Evolutionary conservation across 2,329 filamentous ascomycete genomes (phyloP).

Genomic region (Madurella fahalii): DNA sequence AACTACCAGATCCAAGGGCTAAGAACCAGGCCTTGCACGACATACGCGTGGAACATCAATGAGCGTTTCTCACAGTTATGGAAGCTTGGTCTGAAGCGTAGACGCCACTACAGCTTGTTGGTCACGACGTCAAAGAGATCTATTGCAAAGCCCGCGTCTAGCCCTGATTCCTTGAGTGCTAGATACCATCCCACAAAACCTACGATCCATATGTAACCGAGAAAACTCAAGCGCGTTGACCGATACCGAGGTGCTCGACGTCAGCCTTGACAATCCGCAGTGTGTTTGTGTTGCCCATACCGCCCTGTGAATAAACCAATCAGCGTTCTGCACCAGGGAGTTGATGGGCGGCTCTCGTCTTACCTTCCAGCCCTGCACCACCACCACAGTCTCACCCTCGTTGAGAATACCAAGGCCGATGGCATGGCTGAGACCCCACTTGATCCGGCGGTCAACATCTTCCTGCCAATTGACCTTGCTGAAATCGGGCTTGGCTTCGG

Average conservation of each 20-base stretch:
- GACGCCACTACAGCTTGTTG: neutral
- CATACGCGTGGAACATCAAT: too few species aligned
- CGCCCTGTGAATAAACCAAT: slow-evolving; percentile 45
- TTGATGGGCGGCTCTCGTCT: neutral
- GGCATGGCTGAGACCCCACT: slow-evolving; percentile 89
- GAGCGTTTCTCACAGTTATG: too few species aligned
- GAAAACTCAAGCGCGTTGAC: slow-evolving; percentile 32
- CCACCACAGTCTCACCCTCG: slow-evolving; percentile 70
- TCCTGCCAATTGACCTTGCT: slow-evolving; percentile 93
- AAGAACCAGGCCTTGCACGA: too few species aligned
- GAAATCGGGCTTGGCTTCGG: slow-evolving; percentile 92
- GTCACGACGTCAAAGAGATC: neutral
- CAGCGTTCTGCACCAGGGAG: neutral
- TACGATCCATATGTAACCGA: neutral
- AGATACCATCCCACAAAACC: neutral
- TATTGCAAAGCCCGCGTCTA: neutral
- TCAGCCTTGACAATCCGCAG: slow-evolving; percentile 61
- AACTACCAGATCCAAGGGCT: too few species aligned
- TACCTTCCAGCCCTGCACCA: slow-evolving; percentile 79
- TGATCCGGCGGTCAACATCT: slow-evolving; percentile 95
- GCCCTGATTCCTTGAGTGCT: neutral
- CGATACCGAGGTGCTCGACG: slow-evolving; percentile 54
- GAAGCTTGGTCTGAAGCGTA: too few species aligned
- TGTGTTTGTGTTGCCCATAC: slow-evolving; percentile 89
- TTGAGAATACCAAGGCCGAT: slow-evolving; percentile 74